Conservation (phyloP, 1,139 yeast species). For the Saccharomyces hybrid region DNA sequence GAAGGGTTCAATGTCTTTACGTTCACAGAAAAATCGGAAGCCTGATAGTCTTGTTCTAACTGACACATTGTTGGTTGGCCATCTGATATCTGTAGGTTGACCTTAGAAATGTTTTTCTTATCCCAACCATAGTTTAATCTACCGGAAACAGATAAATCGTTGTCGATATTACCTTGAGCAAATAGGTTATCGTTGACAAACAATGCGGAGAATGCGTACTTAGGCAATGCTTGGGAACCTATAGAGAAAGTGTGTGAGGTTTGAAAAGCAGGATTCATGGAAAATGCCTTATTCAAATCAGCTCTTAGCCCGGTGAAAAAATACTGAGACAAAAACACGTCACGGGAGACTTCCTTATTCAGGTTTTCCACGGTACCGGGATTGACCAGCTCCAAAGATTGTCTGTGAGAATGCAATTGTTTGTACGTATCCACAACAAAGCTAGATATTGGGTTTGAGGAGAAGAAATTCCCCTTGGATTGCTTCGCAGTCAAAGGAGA, state of each 20-base stretch:
- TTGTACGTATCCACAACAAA: conserved; percentile 72
- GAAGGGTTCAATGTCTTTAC: conserved; percentile 89
- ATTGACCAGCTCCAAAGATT: conserved; percentile 71
- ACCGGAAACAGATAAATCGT: conserved; percentile 79
- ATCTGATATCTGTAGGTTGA: conserved; percentile 79
- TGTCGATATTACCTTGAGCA: conserved; percentile 87
- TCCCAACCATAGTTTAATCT: conserved; percentile 92
- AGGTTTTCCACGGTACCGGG: conserved; percentile 96
- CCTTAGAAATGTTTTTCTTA: conserved; percentile 68
- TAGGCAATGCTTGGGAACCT: conserved; percentile 83
- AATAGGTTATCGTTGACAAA: conserved; percentile 83
- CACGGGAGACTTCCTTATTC: conserved; percentile 88
- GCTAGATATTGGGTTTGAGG: conserved; percentile 77
- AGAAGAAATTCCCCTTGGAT: conserved; percentile 55
- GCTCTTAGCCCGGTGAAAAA: conserved; percentile 96
- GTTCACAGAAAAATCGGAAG: conserved; percentile 79
- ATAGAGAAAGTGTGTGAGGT: conserved; percentile 89
- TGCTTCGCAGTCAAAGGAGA: conserved; percentile 43
- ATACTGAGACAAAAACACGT: conserved; percentile 83
- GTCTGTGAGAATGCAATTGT: conserved; percentile 70
- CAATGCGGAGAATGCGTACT: conserved; percentile 86
- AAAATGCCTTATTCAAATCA: conserved; percentile 86
- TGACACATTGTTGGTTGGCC: conserved; percentile 94
- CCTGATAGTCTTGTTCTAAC: conserved; percentile 93
- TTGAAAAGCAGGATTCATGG: conserved; percentile 93